phyloP scores from a whole-genome alignment of 108 stramenopile species.

The Aurantiochytrium sp. region DNA sequence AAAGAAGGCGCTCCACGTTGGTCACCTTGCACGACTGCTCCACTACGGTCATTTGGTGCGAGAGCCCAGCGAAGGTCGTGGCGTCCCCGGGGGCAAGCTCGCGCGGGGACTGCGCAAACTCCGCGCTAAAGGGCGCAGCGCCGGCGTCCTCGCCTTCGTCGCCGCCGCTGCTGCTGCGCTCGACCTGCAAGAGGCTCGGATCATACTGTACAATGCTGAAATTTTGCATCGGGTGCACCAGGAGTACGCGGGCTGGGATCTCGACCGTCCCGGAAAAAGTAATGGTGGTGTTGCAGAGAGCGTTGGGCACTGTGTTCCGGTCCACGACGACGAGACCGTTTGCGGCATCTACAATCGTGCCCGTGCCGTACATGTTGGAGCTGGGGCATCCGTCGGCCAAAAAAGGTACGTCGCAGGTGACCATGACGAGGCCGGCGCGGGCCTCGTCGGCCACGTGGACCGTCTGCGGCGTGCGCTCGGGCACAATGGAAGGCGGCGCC shows the following conservation, averaged over 20 bases:
- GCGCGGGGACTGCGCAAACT: not conserved
- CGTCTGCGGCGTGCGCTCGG: not conserved
- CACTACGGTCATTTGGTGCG: not conserved
- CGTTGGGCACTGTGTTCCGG: slow-evolving; percentile 45
- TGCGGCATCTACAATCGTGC: slow-evolving; percentile 46
- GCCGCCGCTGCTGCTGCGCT: not conserved
- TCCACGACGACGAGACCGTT: slow-evolving; percentile 53
- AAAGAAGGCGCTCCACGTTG: not conserved
- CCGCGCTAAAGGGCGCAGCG: not conserved
- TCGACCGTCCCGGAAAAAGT: slow-evolving; percentile 48
- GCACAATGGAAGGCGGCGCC: not conserved
- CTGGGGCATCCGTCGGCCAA: slow-evolving; percentile 40
- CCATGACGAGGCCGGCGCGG: slow-evolving; percentile 38
- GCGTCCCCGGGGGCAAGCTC: not conserved
- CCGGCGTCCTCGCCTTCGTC: not conserved
- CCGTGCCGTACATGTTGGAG: slow-evolving; percentile 33
- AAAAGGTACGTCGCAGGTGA: slow-evolving; percentile 42
- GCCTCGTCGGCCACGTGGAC: not conserved
- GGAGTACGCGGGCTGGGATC: slow-evolving; percentile 36
- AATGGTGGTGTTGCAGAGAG: slow-evolving; percentile 45
- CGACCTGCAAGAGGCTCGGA: slow-evolving; percentile 33
- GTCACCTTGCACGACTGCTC: slow-evolving; percentile 1
- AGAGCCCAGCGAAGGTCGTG: not conserved
- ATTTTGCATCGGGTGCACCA: slow-evolving; percentile 52
- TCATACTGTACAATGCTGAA: slow-evolving; percentile 47